Percentiles rank a stretch among this genome's conserved stretches.
phyloP scores from a whole-genome alignment of 116 monocot species.

The Papilionanthe hybrid region DNA sequence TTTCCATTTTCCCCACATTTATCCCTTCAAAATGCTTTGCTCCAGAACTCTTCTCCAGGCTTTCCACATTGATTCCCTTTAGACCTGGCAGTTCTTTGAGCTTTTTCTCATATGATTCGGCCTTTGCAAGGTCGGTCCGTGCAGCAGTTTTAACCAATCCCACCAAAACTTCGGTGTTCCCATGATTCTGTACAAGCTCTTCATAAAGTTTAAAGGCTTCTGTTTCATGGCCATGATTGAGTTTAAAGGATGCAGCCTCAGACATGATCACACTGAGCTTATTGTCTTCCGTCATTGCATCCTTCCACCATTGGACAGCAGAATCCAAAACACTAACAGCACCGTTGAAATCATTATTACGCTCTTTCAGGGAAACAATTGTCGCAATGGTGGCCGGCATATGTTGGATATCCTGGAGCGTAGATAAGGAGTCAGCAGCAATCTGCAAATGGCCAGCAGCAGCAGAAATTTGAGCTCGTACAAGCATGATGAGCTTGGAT shows the following conservation, averaged over 20 bases:
- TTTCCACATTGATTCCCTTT: constrained; percentile 61
- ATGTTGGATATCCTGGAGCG: constrained; percentile 66
- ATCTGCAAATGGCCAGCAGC: constrained; percentile 60
- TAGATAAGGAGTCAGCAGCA: constrained; percentile 68
- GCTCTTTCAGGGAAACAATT: constrained; percentile 64
- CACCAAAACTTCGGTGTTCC: constrained; percentile 60
- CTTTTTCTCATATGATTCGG: constrained; percentile 71
- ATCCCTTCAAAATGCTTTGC: constrained; percentile 53
- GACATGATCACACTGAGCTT: constrained; percentile 61
- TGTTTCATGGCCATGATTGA: constrained; percentile 63
- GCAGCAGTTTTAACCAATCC: constrained; percentile 70
- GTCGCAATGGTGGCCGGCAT: constrained; percentile 82
- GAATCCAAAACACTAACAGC: constrained; percentile 57
- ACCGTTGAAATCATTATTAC: constrained; percentile 36
- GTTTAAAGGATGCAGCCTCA: constrained; percentile 78
- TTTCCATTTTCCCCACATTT: constrained; percentile 34
- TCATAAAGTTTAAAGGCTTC: constrained; percentile 74
- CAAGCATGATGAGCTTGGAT: constrained; percentile 54
- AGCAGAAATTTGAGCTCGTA: constrained; percentile 86
- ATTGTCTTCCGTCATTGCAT: constrained; percentile 68
- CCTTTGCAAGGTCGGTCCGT: constrained; percentile 56
- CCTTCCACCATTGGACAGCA: constrained; percentile 79
- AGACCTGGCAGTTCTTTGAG: constrained; percentile 60
- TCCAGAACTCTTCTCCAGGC: constrained; percentile 73
- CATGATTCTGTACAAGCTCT: constrained; percentile 54